Base-by-base conservation (phyloP, 768 basidiomycete genomes). In the Boletellus sp. region DNA sequence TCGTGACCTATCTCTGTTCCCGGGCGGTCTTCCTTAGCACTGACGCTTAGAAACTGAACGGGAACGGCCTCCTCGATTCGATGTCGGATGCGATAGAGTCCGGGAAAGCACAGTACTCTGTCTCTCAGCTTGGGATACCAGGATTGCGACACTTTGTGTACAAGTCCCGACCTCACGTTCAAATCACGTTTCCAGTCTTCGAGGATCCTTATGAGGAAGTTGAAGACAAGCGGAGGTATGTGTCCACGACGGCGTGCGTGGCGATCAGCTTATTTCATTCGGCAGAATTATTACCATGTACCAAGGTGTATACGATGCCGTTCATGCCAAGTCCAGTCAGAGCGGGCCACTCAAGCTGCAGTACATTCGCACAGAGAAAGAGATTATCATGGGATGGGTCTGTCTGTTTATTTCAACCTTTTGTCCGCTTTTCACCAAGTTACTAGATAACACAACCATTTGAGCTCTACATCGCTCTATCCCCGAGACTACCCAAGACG, bases 361-460 rank as follows among this genome's bases (percentile, higher is more conserved):
- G 54, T 96, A 90, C 62, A 74, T 95, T 12, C 81, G 83, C 8
- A 93, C 92, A 0, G 84, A 88, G 48, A 81, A 83, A 39, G 96
- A 97, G 72, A 84, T 85, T 47, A 83, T 95, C 23, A 81, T 98
- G 75, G 95, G 92, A 39, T 97, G 96, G 95, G 94, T 97, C 64
- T 49, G 87, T 66, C 19, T 36, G 50, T 43, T 4, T 2, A 12
- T 42, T 39, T 16, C 15, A 12, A 2, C 10, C 11, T 19, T 13
- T 16, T 31, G 32, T 16, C 24, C 38, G 11, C 11, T 38, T 33
- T 43, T 15, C 34, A 58, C 28, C 3, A 22, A 11, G 6, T 22
- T 41, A 12, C 26, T 61, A 98, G 94, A 87, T 94, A 51, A 96
- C 94, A 0, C 88, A 93, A 60, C 85, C 86, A 0, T 97, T 96